Evolutionary conservation across 805 yeast genomes (phyloP), one percentile per base, ranked within the genome.

Genomic region (Candida pseudoglaebosa): DNA sequence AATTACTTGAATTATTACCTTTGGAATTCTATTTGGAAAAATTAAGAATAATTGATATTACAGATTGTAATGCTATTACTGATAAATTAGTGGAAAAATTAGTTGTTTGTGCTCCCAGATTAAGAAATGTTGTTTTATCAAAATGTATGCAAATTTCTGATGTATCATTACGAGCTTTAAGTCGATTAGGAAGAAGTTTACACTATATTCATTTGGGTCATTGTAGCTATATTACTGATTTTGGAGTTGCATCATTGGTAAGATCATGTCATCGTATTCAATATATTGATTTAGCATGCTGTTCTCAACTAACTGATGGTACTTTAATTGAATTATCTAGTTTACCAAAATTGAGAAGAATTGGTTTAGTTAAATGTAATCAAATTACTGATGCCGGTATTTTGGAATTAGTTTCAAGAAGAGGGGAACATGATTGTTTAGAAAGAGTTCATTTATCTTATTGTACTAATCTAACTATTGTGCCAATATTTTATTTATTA

Each of bases 141-240:
- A 93, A 93, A 61, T 93, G 98, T 67, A 69, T 80, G 54, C 80
- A 81, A 53, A 78, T 91, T 20, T 87, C 97, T 1, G 97, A 91
- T 65, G 73, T 80, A 1, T 80, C 95, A 2, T 65, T 91, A 30
- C 69, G 79, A 37, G 78, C 86, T 13, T 69, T 93, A 45, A 75
- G 95, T 5, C 72, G 71, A 21, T 69, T 93, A 42, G 95, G 91
- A 3, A 77, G 84, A 52, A 81, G 82, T 48, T 69, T 91, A 48
- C 96, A 89, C 54, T 88, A 89, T 50, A 73, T 93, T 36, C 98
- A 93, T 64, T 73, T 91, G 44, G 98, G 98, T 13, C 98, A 91
- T 65, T 93, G 99, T 66, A 75, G 80, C 33, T 78, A 84, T 53
- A 84, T 91, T 41, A 91, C 97, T 1, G 98, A 91, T 63, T 75